A percentile compares a stretch with the other conserved stretches of the same genome.
Evolutionary conservation across 2,329 filamentous ascomycete genomes (phyloP).

Genomic region (Pseudocercospora eumusae): DNA sequence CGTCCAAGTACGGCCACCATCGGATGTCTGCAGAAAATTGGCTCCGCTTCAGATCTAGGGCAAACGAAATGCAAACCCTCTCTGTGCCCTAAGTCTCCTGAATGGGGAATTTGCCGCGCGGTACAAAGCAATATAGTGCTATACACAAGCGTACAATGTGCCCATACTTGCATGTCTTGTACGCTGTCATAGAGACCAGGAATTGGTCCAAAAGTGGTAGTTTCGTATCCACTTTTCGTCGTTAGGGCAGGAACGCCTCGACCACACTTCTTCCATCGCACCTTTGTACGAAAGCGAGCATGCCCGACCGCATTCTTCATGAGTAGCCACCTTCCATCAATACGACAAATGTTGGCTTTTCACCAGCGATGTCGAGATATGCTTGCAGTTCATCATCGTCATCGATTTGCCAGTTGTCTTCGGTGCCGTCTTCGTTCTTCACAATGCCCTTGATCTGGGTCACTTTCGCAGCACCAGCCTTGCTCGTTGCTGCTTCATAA

Average conservation of each 20-base stretch:
- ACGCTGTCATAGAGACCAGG: background rate
- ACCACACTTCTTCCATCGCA: background rate
- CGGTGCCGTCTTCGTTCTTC: slow-evolving; percentile 52
- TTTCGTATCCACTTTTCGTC: background rate
- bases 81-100: background rate
- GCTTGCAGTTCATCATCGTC: slow-evolving; percentile 71
- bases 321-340: slow-evolving; percentile 35
- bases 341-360: slow-evolving; percentile 56
- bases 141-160: background rate
- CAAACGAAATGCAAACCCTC: background rate
- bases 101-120: background rate
- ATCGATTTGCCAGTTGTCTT: slow-evolving; percentile 66
- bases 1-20: background rate
- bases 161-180: background rate
- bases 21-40: background rate
- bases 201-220: background rate
- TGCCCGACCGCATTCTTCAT: background rate
- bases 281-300: background rate
- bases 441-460: slow-evolving; percentile 26
- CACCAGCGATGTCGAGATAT: slow-evolving; percentile 65
- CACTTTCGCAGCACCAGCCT: slow-evolving; percentile 46
- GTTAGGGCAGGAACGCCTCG: background rate
- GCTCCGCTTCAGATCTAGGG: background rate
- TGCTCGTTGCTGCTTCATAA: slow-evolving; percentile 60
- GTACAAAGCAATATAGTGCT: background rate